Base-by-base conservation (phyloP, 2,329 filamentous ascomycete species). In the Arthrobotrys sphaeroides region DNA sequence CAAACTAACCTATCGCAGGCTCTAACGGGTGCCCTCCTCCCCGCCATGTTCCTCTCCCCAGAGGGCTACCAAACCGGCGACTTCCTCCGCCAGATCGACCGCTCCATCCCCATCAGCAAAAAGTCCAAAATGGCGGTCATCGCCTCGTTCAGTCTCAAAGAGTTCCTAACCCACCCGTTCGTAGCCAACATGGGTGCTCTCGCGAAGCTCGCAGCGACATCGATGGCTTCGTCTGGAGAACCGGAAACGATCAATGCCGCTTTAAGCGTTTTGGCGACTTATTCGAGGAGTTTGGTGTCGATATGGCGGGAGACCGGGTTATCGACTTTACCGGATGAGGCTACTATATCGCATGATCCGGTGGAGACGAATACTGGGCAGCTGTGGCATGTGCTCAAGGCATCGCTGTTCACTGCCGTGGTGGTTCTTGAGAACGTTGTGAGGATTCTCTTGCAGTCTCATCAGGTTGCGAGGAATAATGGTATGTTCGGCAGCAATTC, bases 1-100 rank as follows among this genome's bases (percentile, higher is more conserved):
- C 1, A 13, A 22, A 38, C 31, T 61, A 49, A 73, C 9, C 9
- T 26, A 61, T 43, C 13, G 45, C 38, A 79, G 78, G 77, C 85
- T 7, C 84, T 97, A 18, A 84, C 97, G 7, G 91, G 92, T 0
- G 84, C 91, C 0, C 84, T 91, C 38, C 84, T 92, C 33, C 87
- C 88, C 62, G 87, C 90, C 0, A 87, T 92, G 7, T 89, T 90
- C 5, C 90, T 90, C 43, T 89, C 88, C 0, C 85, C 85, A 0
- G 90, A 94, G 80, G 93, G 93, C 0, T 89, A 96, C 59, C 88
- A 90, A 77, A 88, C 90, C 16, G 92, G 90, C 0, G 89, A 91
- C 77, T 94, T 96, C 77, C 84, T 97, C 2, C 87, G 86, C 0
- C 86, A 86, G 0, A 87, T 96, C 73, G 88, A 91, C 77, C 83